Base-by-base conservation (phyloP, 805 yeast species). In the Metschnikowia drakensbergensis region DNA sequence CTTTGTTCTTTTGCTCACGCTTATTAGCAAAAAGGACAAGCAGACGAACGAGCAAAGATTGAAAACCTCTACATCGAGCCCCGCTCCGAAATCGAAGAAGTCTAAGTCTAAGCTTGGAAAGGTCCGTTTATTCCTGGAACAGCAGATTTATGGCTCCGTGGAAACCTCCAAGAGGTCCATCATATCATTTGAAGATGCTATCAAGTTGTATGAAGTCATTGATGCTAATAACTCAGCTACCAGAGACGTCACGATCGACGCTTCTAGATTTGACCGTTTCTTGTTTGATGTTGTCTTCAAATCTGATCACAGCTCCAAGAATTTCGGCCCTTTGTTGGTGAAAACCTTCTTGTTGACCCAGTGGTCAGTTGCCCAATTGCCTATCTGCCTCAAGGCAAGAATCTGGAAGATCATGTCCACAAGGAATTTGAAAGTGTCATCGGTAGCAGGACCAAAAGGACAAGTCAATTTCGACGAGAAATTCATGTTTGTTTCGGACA, bases 321-420 rank as follows among this genome's bases (percentile, higher is more conserved):
- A 78, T 50, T 61, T 77, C 37, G 84, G 84, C 11, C 76, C 79
- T 48, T 67, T 84, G 5, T 72, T 78, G 39, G 64, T 83, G 46
- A 65, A 65, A 49, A 78, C 90, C 0, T 86, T 83, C 54, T 73
- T 88, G 58, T 80, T 85, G 17, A 81, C 84, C 48, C 94, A 89
- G 64, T 86, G 88, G 59, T 62, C 74, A 1, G 55, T 67, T 33
- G 44, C 62, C 7, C 49, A 48, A 23, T 64, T 58, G 54, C 66
- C 74, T 5, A 51, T 72, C 17, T 74, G 67, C 22, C 71, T 88
- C 23, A 86, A 89, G 59, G 64, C 71, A 37, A 67, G 71, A 28
- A 67, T 59, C 3, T 72, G 76, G 76, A 51, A 37, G 7, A 55
- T 71, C 22, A 50, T 67, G 6, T 58, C 64, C 28, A 42, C 38